These are phyloP conservation scores for Trichosanthes cucumerina DNA, from an alignment of 306 rosid genomes.

Conservation along the genomic window DNA sequence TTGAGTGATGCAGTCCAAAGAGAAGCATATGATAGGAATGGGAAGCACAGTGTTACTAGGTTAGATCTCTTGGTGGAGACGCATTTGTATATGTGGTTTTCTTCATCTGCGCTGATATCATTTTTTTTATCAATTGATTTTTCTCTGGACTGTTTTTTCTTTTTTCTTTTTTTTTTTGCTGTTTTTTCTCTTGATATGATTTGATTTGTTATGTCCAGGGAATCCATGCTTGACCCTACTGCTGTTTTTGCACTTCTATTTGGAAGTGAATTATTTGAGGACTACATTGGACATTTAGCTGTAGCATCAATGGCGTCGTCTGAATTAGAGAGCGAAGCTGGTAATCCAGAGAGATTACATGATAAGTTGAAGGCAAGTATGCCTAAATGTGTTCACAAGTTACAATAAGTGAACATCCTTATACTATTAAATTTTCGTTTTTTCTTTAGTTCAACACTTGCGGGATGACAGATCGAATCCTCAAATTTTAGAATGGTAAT, in stretches of 20 bases:
- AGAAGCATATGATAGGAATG: slow-evolving; percentile 69
- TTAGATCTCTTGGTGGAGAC: slow-evolving; percentile 2
- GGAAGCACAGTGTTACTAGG: slow-evolving; percentile 68
- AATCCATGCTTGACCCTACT: slow-evolving; percentile 79
- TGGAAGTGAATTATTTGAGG: slow-evolving; percentile 91
- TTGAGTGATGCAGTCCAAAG: slow-evolving; percentile 76
- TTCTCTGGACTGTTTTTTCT: background rate
- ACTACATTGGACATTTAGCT: slow-evolving; percentile 78
- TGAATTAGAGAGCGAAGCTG: slow-evolving; percentile 42
- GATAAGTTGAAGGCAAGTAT: slow-evolving; percentile 78
- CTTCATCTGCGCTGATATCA: background rate
- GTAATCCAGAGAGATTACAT: slow-evolving; percentile 54
- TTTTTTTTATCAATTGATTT: background rate
- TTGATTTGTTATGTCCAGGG: slow-evolving; percentile 38
- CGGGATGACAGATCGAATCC: background rate
- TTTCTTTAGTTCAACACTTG: background rate
- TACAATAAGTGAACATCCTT: background rate
- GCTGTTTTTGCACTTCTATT: slow-evolving; percentile 82
- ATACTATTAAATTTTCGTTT: background rate
- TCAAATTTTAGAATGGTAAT: background rate
- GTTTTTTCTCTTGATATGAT: background rate
- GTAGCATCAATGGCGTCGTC: slow-evolving; percentile 93
- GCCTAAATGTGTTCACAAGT: background rate
- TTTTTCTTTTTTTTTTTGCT: background rate
- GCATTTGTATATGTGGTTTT: background rate